Base-by-base conservation (phyloP, 306 rosid species). In the Chamaecrista fasciculata region DNA sequence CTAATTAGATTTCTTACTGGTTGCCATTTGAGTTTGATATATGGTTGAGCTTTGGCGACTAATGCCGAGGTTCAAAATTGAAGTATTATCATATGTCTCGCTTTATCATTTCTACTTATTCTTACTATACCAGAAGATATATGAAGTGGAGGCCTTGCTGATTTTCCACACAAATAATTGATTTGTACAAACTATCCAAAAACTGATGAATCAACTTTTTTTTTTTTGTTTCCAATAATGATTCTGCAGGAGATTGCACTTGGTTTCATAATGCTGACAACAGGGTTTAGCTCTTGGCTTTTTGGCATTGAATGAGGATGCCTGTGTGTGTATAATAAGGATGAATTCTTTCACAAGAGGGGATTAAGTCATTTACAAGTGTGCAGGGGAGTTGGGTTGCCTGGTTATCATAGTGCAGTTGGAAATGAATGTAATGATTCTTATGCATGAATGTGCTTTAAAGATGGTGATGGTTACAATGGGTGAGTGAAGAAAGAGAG, bases 171-270 rank as follows among this genome's bases (percentile, higher is more conserved):
- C 29, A 34, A 21, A 46, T 8, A 28, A 59, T 53, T 4, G 31
- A 21, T 31, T 31, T 66, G 20, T 69, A 65, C 19, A 2, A 15
- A 59, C 72, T 53, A 31, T 75, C 23, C 50, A 62, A 11, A 56
- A 74, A 69, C 69, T 85, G 46, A 67, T 36, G 3, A 5, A 29
- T 34, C 44, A 51, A 53, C 67, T 72, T 26, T 64, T 33, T 16
- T 59, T 43, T 14, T 15, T 59, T 53, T 44, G 2, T 33, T 33
- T 33, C 11, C 15, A 59, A 59, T 6, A 16, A 16, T 28, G 26
- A 43, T 70, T 79, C 40, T 58, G 72, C 81, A 80, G 83, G 76
- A 68, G 44, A 49, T 62, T 33, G 69, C 46, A 34, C 72, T 40
- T 55, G 48, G 64, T 47, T 44, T 48, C 63, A 69, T 60, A 66